These are phyloP conservation scores for Trichoderma asperelloides DNA, from an alignment of 495 filamentous ascomycete genomes.

Conservation along the genomic window DNA sequence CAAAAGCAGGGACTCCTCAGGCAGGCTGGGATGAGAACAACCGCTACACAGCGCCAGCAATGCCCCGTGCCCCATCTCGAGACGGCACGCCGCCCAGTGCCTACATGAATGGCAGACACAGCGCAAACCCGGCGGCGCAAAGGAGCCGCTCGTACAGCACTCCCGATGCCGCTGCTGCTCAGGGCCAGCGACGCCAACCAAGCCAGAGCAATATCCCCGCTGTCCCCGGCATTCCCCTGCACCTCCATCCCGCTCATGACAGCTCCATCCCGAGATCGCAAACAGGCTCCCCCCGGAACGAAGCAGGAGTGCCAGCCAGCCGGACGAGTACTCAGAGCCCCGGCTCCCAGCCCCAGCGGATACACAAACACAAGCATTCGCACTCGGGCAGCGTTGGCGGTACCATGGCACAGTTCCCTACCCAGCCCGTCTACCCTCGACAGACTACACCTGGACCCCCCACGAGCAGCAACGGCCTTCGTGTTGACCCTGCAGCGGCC, in stretches of 20 bases:
- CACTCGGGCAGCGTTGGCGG: slow-evolving; percentile 23
- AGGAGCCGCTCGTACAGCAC: slow-evolving; percentile 55
- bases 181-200: slow-evolving; percentile 25
- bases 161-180: slow-evolving; percentile 50
- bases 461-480: slow-evolving; percentile 23
- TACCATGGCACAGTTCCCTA: slow-evolving; percentile 38
- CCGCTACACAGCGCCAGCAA: slow-evolving; percentile 79
- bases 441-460: slow-evolving; percentile 30
- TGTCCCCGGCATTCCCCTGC: slow-evolving; percentile 48
- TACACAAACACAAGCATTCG: slow-evolving; percentile 24
- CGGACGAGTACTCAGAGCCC: slow-evolving; percentile 46
- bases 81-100: slow-evolving; percentile 58
- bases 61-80: slow-evolving; percentile 67
- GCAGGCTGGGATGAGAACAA: slow-evolving; percentile 56
- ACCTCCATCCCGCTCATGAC: slow-evolving; percentile 43
- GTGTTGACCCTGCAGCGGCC: slow-evolving; percentile 13
- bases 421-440: slow-evolving; percentile 37
- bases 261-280: slow-evolving; percentile 43
- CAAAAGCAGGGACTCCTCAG: slow-evolving; percentile 60
- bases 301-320: slow-evolving; percentile 29
- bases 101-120: slow-evolving; percentile 52
- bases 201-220: slow-evolving; percentile 37
- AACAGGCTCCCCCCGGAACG: slow-evolving; percentile 43
- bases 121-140: slow-evolving; percentile 49
- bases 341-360: slow-evolving; percentile 35